Base-by-base conservation (phyloP, 2,329 filamentous ascomycete species). In the Fusarium sp. region DNA sequence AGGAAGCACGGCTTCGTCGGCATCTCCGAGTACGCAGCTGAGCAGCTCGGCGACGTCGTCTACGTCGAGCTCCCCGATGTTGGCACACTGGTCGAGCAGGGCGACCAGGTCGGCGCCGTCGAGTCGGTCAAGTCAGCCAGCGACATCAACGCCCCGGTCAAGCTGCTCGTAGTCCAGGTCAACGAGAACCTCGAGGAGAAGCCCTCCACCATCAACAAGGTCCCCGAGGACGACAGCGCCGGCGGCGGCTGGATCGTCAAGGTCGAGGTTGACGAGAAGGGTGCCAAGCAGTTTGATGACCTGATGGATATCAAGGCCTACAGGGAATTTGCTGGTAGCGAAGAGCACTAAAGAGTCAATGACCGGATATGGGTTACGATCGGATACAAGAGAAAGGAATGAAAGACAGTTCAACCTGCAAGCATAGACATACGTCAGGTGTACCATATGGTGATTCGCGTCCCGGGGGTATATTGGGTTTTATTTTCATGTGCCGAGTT, bases 61-160 rank as follows among this genome's bases (percentile, higher is more conserved):
- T 99, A 94, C 87, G 95, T 98, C 80, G 97, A 99, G 88, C 93
- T 99, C 33, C 97, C 97, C 66, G 87, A 92, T 76, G 81, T 88
- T 65, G 74, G 91, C 75, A 86, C 91, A 77, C 90, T 92, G 79
- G 89, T 97, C 71, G 84, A 85, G 68, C 89, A 91, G 66, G 95
- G 95, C 79, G 96, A 98, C 81, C 89, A 93, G 74, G 93, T 98
- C 77, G 97, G 97, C 76, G 95, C 96, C 70, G 96, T 99, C 78
- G 97, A 99, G 87, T 98, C 95, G 4, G 97, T 99, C 84, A 99
- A 99, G 89, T 97, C 93, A 72, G 97, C 97, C n/a, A 96, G 94
- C 73, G 97, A 99, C 83, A 98, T 99, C 87, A 93, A 98, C 86
- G 92, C 95, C 15, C 97, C 97, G 20, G 90, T 98, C 76, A 86